Evolutionary conservation across 495 filamentous ascomycete species (phyloP), one percentile per base, ranked within the genome.

Genomic region (Cudoniella acicularis): DNA sequence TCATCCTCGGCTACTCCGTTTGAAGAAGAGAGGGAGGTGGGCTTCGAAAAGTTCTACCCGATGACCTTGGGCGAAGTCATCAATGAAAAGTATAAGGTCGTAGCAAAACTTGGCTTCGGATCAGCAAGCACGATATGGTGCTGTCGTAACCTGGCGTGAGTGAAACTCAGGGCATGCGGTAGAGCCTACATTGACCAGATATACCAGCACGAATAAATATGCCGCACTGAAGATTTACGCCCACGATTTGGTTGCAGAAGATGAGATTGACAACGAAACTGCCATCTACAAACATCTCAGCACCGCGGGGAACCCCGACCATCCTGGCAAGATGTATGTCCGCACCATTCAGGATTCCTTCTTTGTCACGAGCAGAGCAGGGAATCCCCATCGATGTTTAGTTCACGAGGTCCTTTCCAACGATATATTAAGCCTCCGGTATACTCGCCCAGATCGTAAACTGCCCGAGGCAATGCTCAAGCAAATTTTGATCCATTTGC

Each of bases 41-140:
- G 53, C 26, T 65, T 60, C 55, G 47, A 65, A 41, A 55, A 60
- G 22, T 79, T 71, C 59, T 79, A 78, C 63, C 77, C 76, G 30
- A 70, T 75, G 10, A 58, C 67, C 43, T 63, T 77, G 10, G 73
- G 75, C 17, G 67, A 77, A 50, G 61, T 76, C 16, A 71, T 78
- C 61, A 57, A 72, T 26, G 51, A 67, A 45, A 61, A 65, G 47
- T 79, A 76, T 58, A 71, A 75, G 51, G 65, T 75, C 13, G 56
- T 74, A 10, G 70, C 68, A 17, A 80, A 82, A 62, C 67, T 82
- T 40, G 77, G 77, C 40, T 80, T 66, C 64, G 78, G 76, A 10
- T 64, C 67, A 10, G 64, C 54, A 41, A 79, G 76, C n/a, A 80
- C 76, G 6, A 69, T 77, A 30, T 82, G 74, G 76, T 67, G 77